A percentile compares a stretch with the other conserved stretches of the same genome.
Conservation (phyloP, 2,329 filamentous ascomycete species). For the Penicillium sp. region DNA sequence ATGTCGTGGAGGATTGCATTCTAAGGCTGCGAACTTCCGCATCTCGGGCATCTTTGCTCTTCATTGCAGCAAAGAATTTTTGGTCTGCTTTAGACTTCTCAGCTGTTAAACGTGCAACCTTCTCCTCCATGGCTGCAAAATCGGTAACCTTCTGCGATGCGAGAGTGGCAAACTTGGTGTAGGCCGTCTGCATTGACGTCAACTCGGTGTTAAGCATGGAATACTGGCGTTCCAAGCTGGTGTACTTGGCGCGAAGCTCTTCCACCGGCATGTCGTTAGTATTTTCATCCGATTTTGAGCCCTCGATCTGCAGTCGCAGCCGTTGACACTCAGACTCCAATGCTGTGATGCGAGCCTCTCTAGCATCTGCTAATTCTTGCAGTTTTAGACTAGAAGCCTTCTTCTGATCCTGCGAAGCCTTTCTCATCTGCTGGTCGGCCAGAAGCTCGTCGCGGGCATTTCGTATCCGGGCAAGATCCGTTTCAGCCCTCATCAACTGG, state of each 20-base stretch:
- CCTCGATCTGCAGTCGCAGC: conserved; percentile 58
- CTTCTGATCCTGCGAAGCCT: conserved; percentile 75
- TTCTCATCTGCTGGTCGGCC: conserved; percentile 77
- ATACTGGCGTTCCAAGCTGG: conserved; percentile 75
- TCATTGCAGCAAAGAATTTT: conserved; percentile 95
- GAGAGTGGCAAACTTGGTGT: conserved; percentile 81
- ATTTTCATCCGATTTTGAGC: conserved; percentile 44
- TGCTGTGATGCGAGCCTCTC: conserved; percentile 75
- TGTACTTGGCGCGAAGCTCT: conserved; percentile 70
- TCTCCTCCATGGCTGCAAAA: conserved; percentile 72
- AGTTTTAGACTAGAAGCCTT: conserved; percentile 68
- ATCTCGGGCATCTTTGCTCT: conserved; percentile 82
- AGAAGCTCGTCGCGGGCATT: conserved; percentile 80
- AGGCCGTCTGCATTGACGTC: conserved; percentile 84
- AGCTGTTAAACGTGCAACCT: conserved; percentile 68
- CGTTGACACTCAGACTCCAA: conserved; percentile 81
- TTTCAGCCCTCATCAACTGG: conserved; percentile 75
- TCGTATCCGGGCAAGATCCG: conserved; percentile 81
- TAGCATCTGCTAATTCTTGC: conserved; percentile 74
- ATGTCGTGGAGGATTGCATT: conserved; percentile 81
- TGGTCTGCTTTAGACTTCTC: conserved; percentile 97
- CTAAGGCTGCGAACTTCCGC: conserved; percentile 76
- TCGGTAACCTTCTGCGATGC: conserved; percentile 86
- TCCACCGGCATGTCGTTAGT: conserved; percentile 64
- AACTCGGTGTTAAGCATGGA: conserved; percentile 82